phyloP scores from a whole-genome alignment of 2,329 filamentous ascomycete species.

The Neocucurbitaria cava region DNA sequence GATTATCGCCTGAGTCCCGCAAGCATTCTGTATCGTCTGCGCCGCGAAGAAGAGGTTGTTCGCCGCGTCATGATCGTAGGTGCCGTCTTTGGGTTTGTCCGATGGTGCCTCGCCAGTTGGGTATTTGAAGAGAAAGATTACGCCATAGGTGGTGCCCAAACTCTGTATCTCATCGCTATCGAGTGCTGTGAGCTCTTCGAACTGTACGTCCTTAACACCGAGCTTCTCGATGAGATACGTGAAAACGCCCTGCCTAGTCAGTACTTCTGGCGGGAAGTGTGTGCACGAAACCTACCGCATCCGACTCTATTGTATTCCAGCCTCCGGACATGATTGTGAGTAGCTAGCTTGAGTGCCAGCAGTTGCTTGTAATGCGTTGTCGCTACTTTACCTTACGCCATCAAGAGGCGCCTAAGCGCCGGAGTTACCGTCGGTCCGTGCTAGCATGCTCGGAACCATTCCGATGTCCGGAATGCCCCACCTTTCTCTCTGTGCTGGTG shows the following conservation, averaged over 20 bases:
- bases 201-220: slow-evolving; percentile 92
- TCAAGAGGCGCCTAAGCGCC: slow-evolving; percentile 19
- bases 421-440: slow-evolving; percentile 21
- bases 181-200: slow-evolving; percentile 92
- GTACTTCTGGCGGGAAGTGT: neutral
- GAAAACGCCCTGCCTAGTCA: slow-evolving; percentile 78
- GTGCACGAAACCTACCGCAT: slow-evolving; percentile 71
- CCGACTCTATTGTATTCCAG: slow-evolving; percentile 49
- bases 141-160: slow-evolving; percentile 75
- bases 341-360: neutral
- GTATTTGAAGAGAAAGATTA: slow-evolving; percentile 99
- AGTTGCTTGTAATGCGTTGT: slow-evolving; percentile 14
- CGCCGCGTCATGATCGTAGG: slow-evolving; percentile 76
- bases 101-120: slow-evolving; percentile 72
- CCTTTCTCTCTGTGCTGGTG: too few relatives aligned
- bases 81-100: slow-evolving; percentile 77
- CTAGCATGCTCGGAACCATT: slow-evolving; percentile 19
- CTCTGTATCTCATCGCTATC: slow-evolving; percentile 76
- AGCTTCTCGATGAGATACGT: slow-evolving; percentile 93
- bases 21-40: slow-evolving; percentile 98
- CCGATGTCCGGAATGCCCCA: slow-evolving; percentile 13
- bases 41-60: slow-evolving; percentile 89
- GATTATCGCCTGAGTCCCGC: slow-evolving; percentile 92
- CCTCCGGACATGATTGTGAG: slow-evolving; percentile 24
- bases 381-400: slow-evolving; percentile 17